A percentile compares a stretch with the other conserved stretches of the same genome.
Evolutionary conservation across 192 early-diverging fungal species (phyloP).

Genomic region (Phycomyces blakesleeanus): DNA sequence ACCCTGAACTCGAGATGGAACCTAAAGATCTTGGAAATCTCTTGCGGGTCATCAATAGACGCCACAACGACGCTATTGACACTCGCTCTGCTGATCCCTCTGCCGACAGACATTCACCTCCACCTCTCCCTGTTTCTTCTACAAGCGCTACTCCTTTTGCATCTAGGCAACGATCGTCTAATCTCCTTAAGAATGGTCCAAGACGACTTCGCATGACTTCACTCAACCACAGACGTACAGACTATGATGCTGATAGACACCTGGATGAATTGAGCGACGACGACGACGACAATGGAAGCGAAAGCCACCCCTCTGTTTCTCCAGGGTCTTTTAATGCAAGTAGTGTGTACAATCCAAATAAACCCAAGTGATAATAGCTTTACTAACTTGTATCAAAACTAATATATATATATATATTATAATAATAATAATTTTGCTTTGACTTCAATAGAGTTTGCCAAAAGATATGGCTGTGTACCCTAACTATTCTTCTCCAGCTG

Average conservation of each 20-base stretch:
- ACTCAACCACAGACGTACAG: neutral
- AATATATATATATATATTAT: neutral
- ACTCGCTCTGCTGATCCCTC: neutral
- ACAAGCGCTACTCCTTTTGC: neutral
- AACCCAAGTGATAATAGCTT: neutral
- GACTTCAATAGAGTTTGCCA: neutral
- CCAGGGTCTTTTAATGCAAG: neutral
- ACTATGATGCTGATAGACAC: neutral
- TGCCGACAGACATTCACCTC: neutral
- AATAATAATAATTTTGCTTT: no score
- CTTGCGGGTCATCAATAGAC: slow-evolving; percentile 9
- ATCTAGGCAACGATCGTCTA: slow-evolving; percentile 15
- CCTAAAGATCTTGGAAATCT: slow-evolving; percentile 32
- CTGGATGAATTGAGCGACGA: neutral
- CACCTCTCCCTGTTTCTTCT: neutral
- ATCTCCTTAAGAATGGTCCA: neutral
- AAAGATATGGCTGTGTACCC: no score
- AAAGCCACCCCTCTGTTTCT: neutral
- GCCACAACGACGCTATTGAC: neutral
- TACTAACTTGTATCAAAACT: no score
- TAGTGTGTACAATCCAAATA: neutral
- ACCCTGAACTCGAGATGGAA: slow-evolving; percentile 34
- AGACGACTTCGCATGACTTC: neutral
- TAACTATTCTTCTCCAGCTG: no score
- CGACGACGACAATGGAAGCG: neutral